Evolutionary conservation across 495 filamentous ascomycete species (phyloP).

Genomic region (Daldinia grandis): DNA sequence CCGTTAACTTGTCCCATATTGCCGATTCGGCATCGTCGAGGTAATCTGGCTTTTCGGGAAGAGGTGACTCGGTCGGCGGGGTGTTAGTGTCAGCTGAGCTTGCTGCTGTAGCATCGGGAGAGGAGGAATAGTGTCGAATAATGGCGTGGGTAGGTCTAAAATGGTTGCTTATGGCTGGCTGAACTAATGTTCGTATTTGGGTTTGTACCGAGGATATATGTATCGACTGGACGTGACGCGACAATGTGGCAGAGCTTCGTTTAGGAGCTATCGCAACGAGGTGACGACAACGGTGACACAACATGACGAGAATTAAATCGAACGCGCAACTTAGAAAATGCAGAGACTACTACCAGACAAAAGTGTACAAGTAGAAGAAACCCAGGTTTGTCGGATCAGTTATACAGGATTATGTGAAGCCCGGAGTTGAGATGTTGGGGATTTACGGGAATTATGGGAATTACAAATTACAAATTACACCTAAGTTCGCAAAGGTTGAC

Average conservation of each 20-base stretch:
- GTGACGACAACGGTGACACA: slow-evolving; percentile 35
- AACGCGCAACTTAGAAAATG: not conserved
- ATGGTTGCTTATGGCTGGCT: not conserved
- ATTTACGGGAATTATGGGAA: not conserved
- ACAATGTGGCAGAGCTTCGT: slow-evolving; percentile 25
- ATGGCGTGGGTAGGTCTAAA: not conserved
- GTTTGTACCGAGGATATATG: slow-evolving; percentile 5
- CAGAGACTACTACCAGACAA: not conserved
- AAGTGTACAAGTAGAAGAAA: not conserved
- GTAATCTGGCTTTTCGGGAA: slow-evolving; percentile 51
- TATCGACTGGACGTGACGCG: slow-evolving; percentile 14
- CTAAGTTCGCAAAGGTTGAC: too few species aligned
- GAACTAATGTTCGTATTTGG: slow-evolving; percentile 7
- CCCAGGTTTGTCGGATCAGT: not conserved
- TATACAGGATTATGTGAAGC: not conserved
- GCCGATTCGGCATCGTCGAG: slow-evolving; percentile 55
- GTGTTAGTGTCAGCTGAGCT: slow-evolving; percentile 8
- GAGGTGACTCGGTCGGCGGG: slow-evolving; percentile 9
- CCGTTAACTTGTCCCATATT: slow-evolving; percentile 55
- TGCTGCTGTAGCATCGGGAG: slow-evolving; percentile 17
- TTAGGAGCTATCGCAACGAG: slow-evolving; percentile 21
- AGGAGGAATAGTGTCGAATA: slow-evolving; percentile 21
- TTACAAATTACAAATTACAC: too few species aligned
- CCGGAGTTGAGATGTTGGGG: not conserved
- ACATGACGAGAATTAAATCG: slow-evolving; percentile 10